A percentile compares a stretch with the other conserved stretches of the same genome.
Conservation (phyloP, 805 yeast genomes). For the Metschnikowia proteae region DNA sequence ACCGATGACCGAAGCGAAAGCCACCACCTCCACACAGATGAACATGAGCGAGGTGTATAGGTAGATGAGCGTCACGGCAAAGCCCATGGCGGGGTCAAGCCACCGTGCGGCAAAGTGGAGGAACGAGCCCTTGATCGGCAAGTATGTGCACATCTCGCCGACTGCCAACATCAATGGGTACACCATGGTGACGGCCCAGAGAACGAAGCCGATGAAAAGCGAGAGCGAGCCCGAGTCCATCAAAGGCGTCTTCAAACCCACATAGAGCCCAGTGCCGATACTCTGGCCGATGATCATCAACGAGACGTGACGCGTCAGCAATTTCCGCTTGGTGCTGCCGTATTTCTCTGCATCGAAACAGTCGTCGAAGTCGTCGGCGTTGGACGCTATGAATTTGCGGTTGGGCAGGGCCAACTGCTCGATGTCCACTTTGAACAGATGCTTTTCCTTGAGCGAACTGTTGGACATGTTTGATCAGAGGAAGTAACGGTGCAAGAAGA, state of each 20-base stretch:
- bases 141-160: constrained; percentile 36
- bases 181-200: constrained; percentile 28
- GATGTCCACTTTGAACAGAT: constrained; percentile 11
- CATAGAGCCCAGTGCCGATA: constrained; percentile 35
- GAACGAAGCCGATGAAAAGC: constrained; percentile 30
- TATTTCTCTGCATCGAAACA: constrained; percentile 25
- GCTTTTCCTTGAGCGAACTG: constrained; percentile 5
- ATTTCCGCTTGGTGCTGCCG: constrained; percentile 28
- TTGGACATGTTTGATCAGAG: background rate
- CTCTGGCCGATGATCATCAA: constrained; percentile 35
- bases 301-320: constrained; percentile 31
- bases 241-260: constrained; percentile 31
- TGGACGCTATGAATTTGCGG: constrained; percentile 8
- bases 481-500: background rate
- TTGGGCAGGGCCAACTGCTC: constrained; percentile 13
- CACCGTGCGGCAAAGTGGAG: constrained; percentile 33
- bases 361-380: constrained; percentile 25
- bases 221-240: constrained; percentile 32
- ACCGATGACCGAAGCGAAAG: constrained; percentile 27
- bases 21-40: constrained; percentile 31
- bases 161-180: constrained; percentile 37
- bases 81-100: constrained; percentile 36
- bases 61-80: constrained; percentile 31
- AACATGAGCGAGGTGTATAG: constrained; percentile 34
- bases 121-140: constrained; percentile 36